Percentiles rank a stretch among this genome's conserved stretches.
These are phyloP conservation scores for Albatrellus ellisii DNA, from an alignment of 768 basidiomycete species.

Conservation along the genomic window DNA sequence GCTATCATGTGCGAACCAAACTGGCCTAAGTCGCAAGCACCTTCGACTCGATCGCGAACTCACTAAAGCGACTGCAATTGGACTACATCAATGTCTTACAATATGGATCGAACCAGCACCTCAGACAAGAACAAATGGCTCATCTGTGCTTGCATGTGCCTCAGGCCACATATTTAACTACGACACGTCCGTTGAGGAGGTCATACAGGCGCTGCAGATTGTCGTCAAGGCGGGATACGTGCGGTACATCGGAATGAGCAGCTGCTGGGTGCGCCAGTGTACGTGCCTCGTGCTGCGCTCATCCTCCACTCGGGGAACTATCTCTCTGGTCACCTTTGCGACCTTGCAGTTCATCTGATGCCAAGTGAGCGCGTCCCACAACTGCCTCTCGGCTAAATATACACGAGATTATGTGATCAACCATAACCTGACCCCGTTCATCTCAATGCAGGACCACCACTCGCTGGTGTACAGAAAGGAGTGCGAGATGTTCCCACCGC, in stretches of 20 bases:
- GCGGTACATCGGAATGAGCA: constrained; percentile 24
- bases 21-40: constrained; percentile 32
- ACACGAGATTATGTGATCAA: constrained; percentile 17
- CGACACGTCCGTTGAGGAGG: constrained; percentile 30
- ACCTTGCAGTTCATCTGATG: too few species aligned
- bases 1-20: constrained; percentile 27
- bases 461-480: constrained; percentile 29
- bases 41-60: constrained; percentile 42
- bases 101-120: constrained; percentile 23
- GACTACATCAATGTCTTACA: constrained; percentile 67
- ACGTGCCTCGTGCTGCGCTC: too few species aligned
- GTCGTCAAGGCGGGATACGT: constrained; percentile 28
- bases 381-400: too few species aligned
- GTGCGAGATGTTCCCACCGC: constrained; percentile 24
- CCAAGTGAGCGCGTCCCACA: too few species aligned
- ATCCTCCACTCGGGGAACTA: too few species aligned
- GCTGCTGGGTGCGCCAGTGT: constrained; percentile 21
- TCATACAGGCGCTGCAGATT: constrained; percentile 31
- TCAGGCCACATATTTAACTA: constrained; percentile 27
- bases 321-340: too few species aligned
- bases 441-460: constrained; percentile 35
- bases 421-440: constrained; percentile 26
- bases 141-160: too few species aligned
- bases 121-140: neutral
- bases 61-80: constrained; percentile 48